Evolutionary conservation across 148 eudicot species (phyloP).

Genomic region (Chenopodium suecicum): DNA sequence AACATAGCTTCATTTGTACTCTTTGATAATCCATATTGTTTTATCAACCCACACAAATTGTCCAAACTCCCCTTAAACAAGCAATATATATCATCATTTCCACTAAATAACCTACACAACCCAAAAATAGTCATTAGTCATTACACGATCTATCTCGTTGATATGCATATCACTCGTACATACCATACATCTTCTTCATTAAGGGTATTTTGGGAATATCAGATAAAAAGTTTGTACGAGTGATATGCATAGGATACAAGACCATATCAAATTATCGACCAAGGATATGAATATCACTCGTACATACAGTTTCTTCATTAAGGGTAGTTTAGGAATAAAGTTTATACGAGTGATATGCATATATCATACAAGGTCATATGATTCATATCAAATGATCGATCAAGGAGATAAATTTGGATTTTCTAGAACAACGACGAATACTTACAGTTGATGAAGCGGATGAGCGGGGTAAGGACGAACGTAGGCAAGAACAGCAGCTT

Average conservation of each 20-base stretch:
- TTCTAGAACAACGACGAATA: neutral
- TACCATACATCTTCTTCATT: neutral
- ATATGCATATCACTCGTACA: no score
- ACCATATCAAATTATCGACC: no score
- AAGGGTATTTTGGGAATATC: neutral
- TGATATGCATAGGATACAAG: neutral
- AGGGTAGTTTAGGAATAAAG: no score
- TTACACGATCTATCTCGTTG: neutral
- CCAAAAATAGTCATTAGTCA: neutral
- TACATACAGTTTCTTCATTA: no score
- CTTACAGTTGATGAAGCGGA: slow-evolving; percentile 44
- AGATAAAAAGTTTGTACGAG: neutral
- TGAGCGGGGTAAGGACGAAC: slow-evolving; percentile 39
- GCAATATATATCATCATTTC: slow-evolving; percentile 77
- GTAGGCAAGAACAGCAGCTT: slow-evolving; percentile 85
- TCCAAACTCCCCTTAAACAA: slow-evolving; percentile 75
- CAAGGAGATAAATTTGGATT: neutral
- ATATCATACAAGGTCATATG: no score
- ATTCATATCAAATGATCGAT: no score
- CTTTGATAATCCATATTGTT: slow-evolving; percentile 68
- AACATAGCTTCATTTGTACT: slow-evolving; percentile 77
- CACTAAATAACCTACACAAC: slow-evolving; percentile 70
- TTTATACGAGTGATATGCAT: no score
- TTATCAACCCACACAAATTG: slow-evolving; percentile 65
- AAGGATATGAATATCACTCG: no score